phyloP scores from a whole-genome alignment of 78 protist species.

The Dictyostelium brefeldianum region DNA sequence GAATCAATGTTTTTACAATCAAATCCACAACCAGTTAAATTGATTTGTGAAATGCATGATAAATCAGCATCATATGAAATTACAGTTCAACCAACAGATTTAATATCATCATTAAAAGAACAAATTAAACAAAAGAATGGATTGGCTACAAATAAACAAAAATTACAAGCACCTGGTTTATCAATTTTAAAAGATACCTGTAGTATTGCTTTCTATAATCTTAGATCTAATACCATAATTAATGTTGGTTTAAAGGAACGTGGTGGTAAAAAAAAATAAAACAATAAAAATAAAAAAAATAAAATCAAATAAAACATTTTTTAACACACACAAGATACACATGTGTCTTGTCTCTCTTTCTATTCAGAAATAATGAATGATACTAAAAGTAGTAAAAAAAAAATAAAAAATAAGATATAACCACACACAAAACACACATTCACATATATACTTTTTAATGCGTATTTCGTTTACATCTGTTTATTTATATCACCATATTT shows the following conservation, averaged over 20 bases:
- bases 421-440: too few relatives aligned
- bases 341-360: too few relatives aligned
- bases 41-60: slow-evolving; percentile 27
- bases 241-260: slow-evolving; percentile 50
- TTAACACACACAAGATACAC: too few relatives aligned
- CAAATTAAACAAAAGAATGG: slow-evolving; percentile 44
- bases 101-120: slow-evolving; percentile 42
- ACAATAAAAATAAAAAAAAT: background rate
- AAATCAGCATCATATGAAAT: slow-evolving; percentile 1
- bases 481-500: too few relatives aligned
- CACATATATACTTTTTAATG: too few relatives aligned
- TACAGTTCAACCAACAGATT: slow-evolving; percentile 35
- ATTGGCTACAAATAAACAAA: slow-evolving; percentile 83
- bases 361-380: too few relatives aligned
- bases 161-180: slow-evolving; percentile 68
- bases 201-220: slow-evolving; percentile 57
- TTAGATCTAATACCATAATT: slow-evolving; percentile 13
- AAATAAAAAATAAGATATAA: too few relatives aligned
- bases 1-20: slow-evolving; percentile 24
- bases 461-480: too few relatives aligned
- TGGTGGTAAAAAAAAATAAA: slow-evolving; percentile 82
- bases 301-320: background rate
- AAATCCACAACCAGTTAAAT: slow-evolving; percentile 62
- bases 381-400: too few relatives aligned
- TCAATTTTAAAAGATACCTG: slow-evolving; percentile 71